phyloP scores from a whole-genome alignment of 176 grass and related monocot species.

The Carex parvula region DNA sequence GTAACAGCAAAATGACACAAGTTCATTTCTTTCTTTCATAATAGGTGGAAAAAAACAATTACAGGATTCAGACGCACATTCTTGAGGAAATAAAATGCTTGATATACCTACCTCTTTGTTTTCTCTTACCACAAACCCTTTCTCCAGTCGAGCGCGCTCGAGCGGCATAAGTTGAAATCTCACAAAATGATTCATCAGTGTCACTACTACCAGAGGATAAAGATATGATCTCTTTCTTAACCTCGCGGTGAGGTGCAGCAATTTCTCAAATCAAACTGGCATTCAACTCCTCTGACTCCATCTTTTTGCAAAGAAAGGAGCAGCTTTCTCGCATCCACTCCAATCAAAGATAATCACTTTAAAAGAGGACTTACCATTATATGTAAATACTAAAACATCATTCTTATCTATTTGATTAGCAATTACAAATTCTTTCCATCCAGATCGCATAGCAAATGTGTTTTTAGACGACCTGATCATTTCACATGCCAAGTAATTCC shows the following conservation, averaged over 20 bases:
- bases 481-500: conserved; percentile 32
- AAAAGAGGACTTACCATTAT: conserved; percentile 24
- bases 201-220: no score
- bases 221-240: neutral
- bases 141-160: neutral
- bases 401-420: conserved; percentile 33
- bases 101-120: no score
- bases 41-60: no score
- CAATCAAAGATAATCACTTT: conserved; percentile 30
- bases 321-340: conserved; percentile 39
- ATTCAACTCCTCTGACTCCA: neutral
- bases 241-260: neutral
- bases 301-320: conserved; percentile 4
- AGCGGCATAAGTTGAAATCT: neutral
- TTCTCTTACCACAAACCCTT: neutral
- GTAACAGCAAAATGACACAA: no score
- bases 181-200: no score
- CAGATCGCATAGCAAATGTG: conserved; percentile 20
- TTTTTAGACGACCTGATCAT: neutral
- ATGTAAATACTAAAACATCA: conserved; percentile 43
- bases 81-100: no score
- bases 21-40: no score
- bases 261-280: no score
- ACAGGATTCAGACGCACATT: no score
- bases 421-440: conserved; percentile 43